Base-by-base conservation (phyloP, 371 early-diverging fungal species). In the Mucor plumbeus region DNA sequence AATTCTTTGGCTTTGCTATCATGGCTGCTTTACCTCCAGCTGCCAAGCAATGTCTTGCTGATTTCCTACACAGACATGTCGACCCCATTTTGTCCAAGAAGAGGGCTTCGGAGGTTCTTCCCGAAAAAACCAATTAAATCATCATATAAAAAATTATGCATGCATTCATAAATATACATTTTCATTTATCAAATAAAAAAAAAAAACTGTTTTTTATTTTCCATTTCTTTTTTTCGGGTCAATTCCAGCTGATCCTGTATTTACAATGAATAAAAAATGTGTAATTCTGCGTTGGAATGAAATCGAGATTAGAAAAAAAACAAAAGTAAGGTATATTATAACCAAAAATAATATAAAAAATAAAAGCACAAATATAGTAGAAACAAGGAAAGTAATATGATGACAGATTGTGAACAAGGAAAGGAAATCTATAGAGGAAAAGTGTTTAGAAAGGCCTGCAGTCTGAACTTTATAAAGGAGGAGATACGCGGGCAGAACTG, bases 401-500 rank as follows among this genome's bases (percentile, higher is more conserved):
- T 26, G 26, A 53, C 11, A 53, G 31, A 31, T 53, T 53, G 53
- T 35, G 31, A 47, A 47, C 34, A 44, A 47, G 34, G 14, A 4
- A 9, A 11, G 33, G 31, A 54, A 50, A 53, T 65, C 47, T 59
- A 59, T 53, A n/a, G 35, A 53, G 53, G 31, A 11, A 8, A 5
- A 5, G 11, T 53, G 39, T 63, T 33, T 48, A 68, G 63, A 68
- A 63, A 68, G 63, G 17, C 64, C 63, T 38, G 59, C 69, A 63
- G 39, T 67, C 68, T 67, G 50, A 40, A 61, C 44, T 17, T 60
- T 67, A 67, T 35, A 47, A 48, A 21, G 72, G 67, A 44, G 72
- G 72, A 31, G 72, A 68, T 19, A 68, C 64, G 34, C 68, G 71
- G 40, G 68, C 60, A 54, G 71, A 63, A 41, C 9, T 67, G 40